A percentile compares a stretch with the other conserved stretches of the same genome.
Conservation (phyloP, 2,329 filamentous ascomycete species). For the Cladosporium sp. region DNA sequence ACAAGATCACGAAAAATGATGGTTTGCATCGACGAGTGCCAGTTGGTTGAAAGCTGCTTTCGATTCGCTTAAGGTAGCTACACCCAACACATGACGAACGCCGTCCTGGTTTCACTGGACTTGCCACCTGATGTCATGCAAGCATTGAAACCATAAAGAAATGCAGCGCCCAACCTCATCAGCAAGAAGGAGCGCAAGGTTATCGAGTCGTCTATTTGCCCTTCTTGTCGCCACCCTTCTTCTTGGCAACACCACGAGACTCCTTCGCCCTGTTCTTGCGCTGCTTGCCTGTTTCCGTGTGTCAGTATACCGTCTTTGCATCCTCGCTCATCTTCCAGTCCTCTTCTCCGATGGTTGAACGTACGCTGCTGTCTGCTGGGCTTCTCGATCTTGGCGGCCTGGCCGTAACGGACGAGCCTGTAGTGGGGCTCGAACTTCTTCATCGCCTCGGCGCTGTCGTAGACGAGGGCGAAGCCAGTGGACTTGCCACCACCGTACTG, state of each 20-base stretch:
- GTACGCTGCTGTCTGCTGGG: slow-evolving; percentile 98
- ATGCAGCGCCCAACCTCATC: slow-evolving; percentile 19
- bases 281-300: slow-evolving; percentile 80
- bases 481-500: slow-evolving; percentile 99
- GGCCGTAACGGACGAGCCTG: slow-evolving; percentile 90
- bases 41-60: slow-evolving; percentile 19
- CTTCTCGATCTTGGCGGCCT: slow-evolving; percentile 94
- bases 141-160: slow-evolving; percentile 19
- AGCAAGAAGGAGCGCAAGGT: slow-evolving; percentile 14
- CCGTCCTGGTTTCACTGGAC: slow-evolving; percentile 15
- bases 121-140: slow-evolving; percentile 18
- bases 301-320: slow-evolving; percentile 22
- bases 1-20: background rate
- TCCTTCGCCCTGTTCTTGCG: slow-evolving; percentile 99
- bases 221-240: slow-evolving; percentile 96
- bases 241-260: slow-evolving; percentile 95
- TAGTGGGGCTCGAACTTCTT: slow-evolving; percentile 99
- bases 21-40: background rate
- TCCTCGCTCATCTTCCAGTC: background rate
- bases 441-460: slow-evolving; percentile 96
- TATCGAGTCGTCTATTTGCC: slow-evolving; percentile 34
- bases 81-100: slow-evolving; percentile 19
- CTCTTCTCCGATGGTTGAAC: slow-evolving; percentile 47
- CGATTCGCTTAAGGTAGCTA: slow-evolving; percentile 19
- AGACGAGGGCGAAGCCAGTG: slow-evolving; percentile 97